Percentiles rank a stretch among this genome's conserved stretches.
Evolutionary conservation across 805 yeast species (phyloP).

Genomic region (Limtongozyma cylindracea): DNA sequence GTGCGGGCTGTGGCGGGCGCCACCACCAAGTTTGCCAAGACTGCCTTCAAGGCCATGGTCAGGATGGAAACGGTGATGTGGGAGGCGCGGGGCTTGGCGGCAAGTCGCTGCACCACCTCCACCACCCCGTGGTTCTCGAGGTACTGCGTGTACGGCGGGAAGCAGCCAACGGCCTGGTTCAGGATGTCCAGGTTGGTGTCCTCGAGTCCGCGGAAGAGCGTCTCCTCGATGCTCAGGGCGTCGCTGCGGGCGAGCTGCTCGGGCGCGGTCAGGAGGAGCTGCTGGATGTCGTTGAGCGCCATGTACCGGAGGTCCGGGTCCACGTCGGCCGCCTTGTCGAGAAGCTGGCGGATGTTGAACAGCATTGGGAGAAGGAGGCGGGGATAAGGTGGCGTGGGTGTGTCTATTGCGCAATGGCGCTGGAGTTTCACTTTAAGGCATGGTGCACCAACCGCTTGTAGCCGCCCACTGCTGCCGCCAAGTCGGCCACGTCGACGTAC

Average conservation of each 20-base stretch:
- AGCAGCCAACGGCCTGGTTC: slow-evolving; percentile 22
- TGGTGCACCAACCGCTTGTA: slow-evolving; percentile 16
- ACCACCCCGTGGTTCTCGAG: slow-evolving; percentile 8
- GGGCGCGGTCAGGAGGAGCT: slow-evolving; percentile 8
- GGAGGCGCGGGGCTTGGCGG: slow-evolving; percentile 2
- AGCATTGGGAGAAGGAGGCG: background rate
- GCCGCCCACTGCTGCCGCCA: slow-evolving; percentile 23
- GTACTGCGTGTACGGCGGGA: slow-evolving; percentile 16
- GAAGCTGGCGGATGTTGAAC: slow-evolving; percentile 7
- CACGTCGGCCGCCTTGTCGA: slow-evolving; percentile 26
- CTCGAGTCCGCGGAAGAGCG: slow-evolving; percentile 17
- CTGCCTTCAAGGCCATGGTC: slow-evolving; percentile 22
- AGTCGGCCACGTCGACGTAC: slow-evolving; percentile 18
- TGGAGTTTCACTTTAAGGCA: too few species aligned
- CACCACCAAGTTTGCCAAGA: slow-evolving; percentile 11
- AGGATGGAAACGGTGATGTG: slow-evolving; percentile 20
- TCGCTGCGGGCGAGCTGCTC: slow-evolving; percentile 6
- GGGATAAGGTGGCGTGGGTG: too few species aligned
- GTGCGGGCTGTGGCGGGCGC: too few species aligned
- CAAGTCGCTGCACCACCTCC: too few species aligned
- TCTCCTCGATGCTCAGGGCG: slow-evolving; percentile 13
- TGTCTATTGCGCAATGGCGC: too few species aligned
- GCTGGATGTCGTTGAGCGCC: slow-evolving; percentile 57
- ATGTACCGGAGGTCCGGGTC: slow-evolving; percentile 70
- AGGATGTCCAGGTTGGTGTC: slow-evolving; percentile 55